Evolutionary conservation across 805 yeast species (phyloP).

Genomic region (Komagataella populi): DNA sequence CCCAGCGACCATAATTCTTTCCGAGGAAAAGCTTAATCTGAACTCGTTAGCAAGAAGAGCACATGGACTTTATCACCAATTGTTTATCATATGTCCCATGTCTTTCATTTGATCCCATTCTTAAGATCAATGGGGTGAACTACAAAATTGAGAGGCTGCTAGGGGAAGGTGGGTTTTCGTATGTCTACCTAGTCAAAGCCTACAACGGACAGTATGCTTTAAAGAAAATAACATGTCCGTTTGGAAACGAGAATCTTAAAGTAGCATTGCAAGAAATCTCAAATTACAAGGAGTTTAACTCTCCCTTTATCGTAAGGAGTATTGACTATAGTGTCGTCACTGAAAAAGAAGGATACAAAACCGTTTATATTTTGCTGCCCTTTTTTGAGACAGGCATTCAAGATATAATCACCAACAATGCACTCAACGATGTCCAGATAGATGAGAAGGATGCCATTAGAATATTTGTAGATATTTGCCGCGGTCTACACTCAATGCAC

Average conservation of each 20-base stretch:
- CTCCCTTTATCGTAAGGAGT: conserved; percentile 54
- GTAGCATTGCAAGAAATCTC: conserved; percentile 69
- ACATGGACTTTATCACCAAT: not conserved
- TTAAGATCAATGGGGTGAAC: conserved; percentile 45
- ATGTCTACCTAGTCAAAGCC: conserved; percentile 63
- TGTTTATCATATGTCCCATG: conserved; percentile 3
- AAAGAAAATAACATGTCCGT: conserved; percentile 80
- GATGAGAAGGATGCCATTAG: conserved; percentile 52
- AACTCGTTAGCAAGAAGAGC: not conserved
- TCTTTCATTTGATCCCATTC: conserved; percentile 26
- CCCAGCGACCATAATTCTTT: not conserved
- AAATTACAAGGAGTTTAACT: conserved; percentile 54
- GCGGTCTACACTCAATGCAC: conserved; percentile 72
- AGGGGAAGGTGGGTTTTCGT: conserved; percentile 87
- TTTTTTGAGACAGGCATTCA: conserved; percentile 63
- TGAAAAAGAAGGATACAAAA: conserved; percentile 69
- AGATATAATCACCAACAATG: conserved; percentile 57
- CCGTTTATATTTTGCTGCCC: conserved; percentile 70
- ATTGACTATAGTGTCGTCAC: conserved; percentile 61
- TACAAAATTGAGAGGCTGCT: conserved; percentile 57
- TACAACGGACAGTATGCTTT: conserved; percentile 47
- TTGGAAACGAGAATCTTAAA: conserved; percentile 65
- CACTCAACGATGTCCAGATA: conserved; percentile 37
- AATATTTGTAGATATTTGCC: conserved; percentile 53
- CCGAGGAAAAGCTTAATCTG: not conserved